These are phyloP conservation scores for Endotrypanum monterogeii DNA, from an alignment of 208 protist species.

Conservation along the genomic window DNA sequence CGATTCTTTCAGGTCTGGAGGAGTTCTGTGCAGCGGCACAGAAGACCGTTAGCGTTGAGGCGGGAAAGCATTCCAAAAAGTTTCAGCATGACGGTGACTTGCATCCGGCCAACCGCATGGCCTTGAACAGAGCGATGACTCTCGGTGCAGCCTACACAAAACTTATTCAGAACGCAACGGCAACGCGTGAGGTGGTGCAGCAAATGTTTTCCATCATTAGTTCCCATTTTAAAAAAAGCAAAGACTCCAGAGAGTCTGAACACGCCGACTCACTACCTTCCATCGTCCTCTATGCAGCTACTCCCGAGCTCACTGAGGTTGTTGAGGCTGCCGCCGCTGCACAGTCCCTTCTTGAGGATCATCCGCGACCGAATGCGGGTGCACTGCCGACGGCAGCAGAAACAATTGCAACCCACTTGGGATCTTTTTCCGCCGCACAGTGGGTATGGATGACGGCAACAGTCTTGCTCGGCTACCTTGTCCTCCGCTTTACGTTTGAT, in stretches of 20 bases:
- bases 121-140: background rate
- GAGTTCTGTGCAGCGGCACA: background rate
- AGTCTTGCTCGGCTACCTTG: constrained; percentile 20
- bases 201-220: constrained; percentile 1
- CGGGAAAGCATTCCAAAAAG: background rate
- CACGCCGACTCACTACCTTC: background rate
- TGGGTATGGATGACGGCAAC: constrained; percentile 23
- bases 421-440: constrained; percentile 6
- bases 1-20: constrained; percentile 13
- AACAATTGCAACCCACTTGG: background rate
- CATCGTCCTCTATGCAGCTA: constrained; percentile 8
- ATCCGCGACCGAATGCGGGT: background rate
- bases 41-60: background rate
- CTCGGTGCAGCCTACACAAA: background rate
- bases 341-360: background rate
- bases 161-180: constrained; percentile 11
- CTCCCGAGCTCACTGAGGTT: constrained; percentile 25
- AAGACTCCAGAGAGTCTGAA: too few species aligned
- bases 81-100: background rate
- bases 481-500: constrained; percentile 17
- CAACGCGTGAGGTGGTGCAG: constrained; percentile 14
- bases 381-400: background rate
- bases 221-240: background rate
- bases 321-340: constrained; percentile 10
- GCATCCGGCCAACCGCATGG: background rate